Base-by-base conservation (phyloP, 23 red algal genomes). In the Agarophyton chilense region DNA sequence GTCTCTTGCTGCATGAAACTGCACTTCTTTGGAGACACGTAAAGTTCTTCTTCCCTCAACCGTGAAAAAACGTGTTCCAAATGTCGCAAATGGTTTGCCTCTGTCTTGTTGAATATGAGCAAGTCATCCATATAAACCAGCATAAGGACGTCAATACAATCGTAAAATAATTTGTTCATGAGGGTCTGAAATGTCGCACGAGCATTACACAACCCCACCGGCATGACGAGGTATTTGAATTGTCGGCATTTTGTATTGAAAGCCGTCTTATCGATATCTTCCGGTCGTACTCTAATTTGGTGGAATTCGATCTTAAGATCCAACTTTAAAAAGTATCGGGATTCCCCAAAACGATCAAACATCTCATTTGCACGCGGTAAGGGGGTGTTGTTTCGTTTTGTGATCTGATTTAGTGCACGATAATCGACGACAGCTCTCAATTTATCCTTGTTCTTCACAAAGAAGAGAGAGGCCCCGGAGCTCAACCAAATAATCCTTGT, bases 51-150 rank as follows among this genome's bases (percentile, higher is more conserved):
- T 45, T 53, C 39, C 9, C 40, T 28, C 16, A 89, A 67, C 49
- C 72, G 47, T 13, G 0, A 21, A 7, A 89, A 42, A 12, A 52
- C 84, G 21, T 22, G 17, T 22, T 61, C 18, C 41, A 89, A 12
- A 47, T 74, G 35, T 12, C 49, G 0, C 6, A 77, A 42, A n/a
- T 89, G 84, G 0, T 77, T 33, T 50, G 74, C 1, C 36, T 47
- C 52, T 14, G 66, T 52, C 46, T 89, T 38, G 12, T 33, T 77
- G 51, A 77, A 89, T 10, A 89, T 74, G 0, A 76, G 58, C 0
- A 86, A 19, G 39, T 86, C 60, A 53, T 86, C 63, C 28, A 1
- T 28, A 72, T 72, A 86, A 19, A 81, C 49, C 18, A 62, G 14
- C 0, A 81, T 46, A 2, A 9, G 56, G n/a, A 12, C 47, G 12